phyloP scores from a whole-genome alignment of 2,329 filamentous ascomycete species.

The Aphanocladium album region DNA sequence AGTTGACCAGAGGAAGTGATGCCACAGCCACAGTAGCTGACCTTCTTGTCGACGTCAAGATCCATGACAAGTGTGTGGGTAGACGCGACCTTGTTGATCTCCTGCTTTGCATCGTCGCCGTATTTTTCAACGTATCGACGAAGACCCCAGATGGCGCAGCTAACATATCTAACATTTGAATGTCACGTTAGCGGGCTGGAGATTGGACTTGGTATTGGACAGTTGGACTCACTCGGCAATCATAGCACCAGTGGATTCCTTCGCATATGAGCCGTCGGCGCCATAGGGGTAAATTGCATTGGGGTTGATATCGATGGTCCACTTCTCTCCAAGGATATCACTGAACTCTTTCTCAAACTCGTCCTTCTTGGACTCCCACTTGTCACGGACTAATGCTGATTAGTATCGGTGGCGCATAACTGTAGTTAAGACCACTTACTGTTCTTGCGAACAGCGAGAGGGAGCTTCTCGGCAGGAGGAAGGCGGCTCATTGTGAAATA shows the following conservation, averaged over 20 bases:
- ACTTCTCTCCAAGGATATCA: slow-evolving; percentile 39
- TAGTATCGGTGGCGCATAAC: not conserved
- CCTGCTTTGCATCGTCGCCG: slow-evolving; percentile 35
- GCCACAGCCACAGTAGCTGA: slow-evolving; percentile 40
- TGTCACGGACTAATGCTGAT: slow-evolving; percentile 42
- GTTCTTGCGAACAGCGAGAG: slow-evolving; percentile 48
- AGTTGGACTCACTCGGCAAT: slow-evolving; percentile 33
- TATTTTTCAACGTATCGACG: slow-evolving; percentile 32
- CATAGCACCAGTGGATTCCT: slow-evolving; percentile 38
- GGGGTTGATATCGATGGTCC: slow-evolving; percentile 46
- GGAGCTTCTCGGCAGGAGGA: slow-evolving; percentile 44
- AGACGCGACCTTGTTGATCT: slow-evolving; percentile 43
- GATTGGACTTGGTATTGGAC: not conserved
- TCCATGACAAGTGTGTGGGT: slow-evolving; percentile 42
- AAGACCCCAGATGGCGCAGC: slow-evolving; percentile 35
- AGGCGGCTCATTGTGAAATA: slow-evolving; percentile 22
- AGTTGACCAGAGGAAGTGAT: slow-evolving; percentile 40
- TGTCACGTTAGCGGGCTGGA: too few species aligned
- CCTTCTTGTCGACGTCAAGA: slow-evolving; percentile 37
- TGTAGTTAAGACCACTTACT: slow-evolving; percentile 26
- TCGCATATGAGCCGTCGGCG: slow-evolving; percentile 34
- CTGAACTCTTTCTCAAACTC: slow-evolving; percentile 41
- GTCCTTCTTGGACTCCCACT: slow-evolving; percentile 43
- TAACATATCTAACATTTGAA: slow-evolving; percentile 35
- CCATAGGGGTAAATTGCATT: slow-evolving; percentile 44